phyloP scores from a whole-genome alignment of 2,329 filamentous ascomycete genomes.

The Sporothrix phasma region DNA sequence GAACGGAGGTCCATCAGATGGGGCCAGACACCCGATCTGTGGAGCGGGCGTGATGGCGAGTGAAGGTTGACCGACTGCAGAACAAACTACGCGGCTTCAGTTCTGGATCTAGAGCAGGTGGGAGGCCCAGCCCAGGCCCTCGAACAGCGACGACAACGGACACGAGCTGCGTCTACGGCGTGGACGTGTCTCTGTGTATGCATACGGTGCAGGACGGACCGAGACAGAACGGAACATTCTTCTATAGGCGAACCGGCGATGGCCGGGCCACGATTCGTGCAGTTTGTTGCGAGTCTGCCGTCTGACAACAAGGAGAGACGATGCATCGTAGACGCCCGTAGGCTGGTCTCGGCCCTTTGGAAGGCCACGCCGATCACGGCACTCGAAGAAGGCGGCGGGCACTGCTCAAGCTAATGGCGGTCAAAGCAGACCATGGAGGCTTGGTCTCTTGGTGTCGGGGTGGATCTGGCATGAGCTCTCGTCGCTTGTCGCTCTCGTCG shows the following conservation, averaged over 20 bases:
- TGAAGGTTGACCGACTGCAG: no score
- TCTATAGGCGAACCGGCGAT: background rate
- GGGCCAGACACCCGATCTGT: background rate
- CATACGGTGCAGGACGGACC: background rate
- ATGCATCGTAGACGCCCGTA: background rate
- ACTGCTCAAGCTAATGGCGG: background rate
- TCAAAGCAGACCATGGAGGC: background rate
- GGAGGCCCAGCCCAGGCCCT: background rate
- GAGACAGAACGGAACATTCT: no score
- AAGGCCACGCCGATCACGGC: background rate
- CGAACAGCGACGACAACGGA: background rate
- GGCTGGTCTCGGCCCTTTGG: background rate
- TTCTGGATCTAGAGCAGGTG: background rate
- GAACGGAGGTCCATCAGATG: background rate
- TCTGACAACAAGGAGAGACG: background rate
- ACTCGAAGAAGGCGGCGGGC: background rate
- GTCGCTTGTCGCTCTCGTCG: no score
- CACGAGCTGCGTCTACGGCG: background rate
- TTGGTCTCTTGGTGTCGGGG: background rate
- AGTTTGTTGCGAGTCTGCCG: background rate
- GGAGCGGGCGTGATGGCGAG: background rate
- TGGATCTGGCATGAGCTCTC: background rate
- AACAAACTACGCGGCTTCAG: no score
- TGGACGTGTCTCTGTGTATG: no score
- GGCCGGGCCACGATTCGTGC: no score